Base-by-base conservation (phyloP, 305 asterid species). In the Fraxinus latifolia region DNA sequence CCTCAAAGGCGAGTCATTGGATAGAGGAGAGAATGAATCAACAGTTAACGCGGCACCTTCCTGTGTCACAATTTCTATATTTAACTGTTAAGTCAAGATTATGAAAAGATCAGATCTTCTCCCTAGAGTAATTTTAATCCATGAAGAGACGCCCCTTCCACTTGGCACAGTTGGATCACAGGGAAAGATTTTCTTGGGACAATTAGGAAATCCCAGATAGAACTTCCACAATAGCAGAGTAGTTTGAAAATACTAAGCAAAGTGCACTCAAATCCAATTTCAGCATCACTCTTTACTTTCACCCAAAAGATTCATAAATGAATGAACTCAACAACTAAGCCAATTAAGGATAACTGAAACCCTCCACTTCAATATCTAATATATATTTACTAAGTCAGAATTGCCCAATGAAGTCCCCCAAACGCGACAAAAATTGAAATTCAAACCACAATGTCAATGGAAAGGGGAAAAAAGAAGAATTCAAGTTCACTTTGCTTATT, bases 31-130 rank as follows among this genome's bases (percentile, higher is more conserved):
- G 87, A 86, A 90, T 82, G 97, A 91, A 72, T 90, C 90, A 79
- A 85, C 89, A 47, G 99, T 91, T 84, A 80, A 76, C 27, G 80
- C 55, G 81, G 93, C 83, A 19, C 97, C 95, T 80, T 94, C 98
- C 98, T 96, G 98, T 79, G 84, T 42, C 86, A 86, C 83, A 87
- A 76, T 67, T 74, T 79, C 39, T 58, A 68, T 75, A 32, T 81
- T 73, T 60, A 68, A 42, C 53, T 68, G 75, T 47, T 80, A 76
- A 44, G 68, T 76, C 79, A 84, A 58, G 75, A 62, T 68, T 42
- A 74, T 68, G 79, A 70, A 73, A 37, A 39, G 19, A 14, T 70
- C 11, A 32, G 44, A 70, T 31, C 25, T 27, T 67, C 37, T 27
- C 74, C 37, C 19, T 67, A 29, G 17, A 67, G 74, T 25, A 67